Base-by-base conservation (phyloP, 2,329 filamentous ascomycete species). In the Paraphaeosphaeria minitans region DNA sequence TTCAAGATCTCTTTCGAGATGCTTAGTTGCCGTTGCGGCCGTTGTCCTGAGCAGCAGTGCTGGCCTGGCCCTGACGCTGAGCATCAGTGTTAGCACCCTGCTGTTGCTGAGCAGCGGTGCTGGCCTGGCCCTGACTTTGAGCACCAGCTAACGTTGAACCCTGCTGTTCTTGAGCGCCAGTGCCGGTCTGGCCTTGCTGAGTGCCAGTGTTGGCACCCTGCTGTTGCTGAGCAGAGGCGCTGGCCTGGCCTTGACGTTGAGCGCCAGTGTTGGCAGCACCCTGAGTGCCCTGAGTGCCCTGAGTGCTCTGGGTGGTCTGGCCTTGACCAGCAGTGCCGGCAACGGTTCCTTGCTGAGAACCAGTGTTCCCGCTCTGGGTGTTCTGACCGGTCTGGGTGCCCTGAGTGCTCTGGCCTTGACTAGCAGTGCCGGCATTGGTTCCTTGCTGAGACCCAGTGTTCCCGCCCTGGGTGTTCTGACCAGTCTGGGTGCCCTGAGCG, bases 171-270 rank as follows among this genome's bases (percentile, higher is more conserved):
- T 57, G 49, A 60, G 45, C 51, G 16, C 57, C 51, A 7, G 13
- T 48, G 7, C 37, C 37, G 9, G 33, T 6, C 45, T 47, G 46
- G 27, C 46, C 16, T 9, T 39, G 37, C 37, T 39, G 37, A 39
- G 27, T 16, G 16, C 27, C 46, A 12, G 22, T 24, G 29, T 27
- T 35, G 12, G 24, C 19, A n/a, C 33, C 45, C 27, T 51, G 27
- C 13, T 54, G 51, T 39, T 16, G 53, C 46, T 57, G 52, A 60
- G 43, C 50, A 19, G 59, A 47, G 19, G n/a, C 51, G 19, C 57
- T 51, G 21, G 22, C 52, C 51, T 62, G 55, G 33, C 58, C 52
- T 14, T 46, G 46, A 4, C 47, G 50, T 27, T 27, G 24, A 27
- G 24, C 24, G 24, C 24, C 24, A 27, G 24, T 27, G 24, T 27